Evolutionary conservation across 148 eudicot genomes (phyloP).

Genomic region (Simmondsia chinensis): DNA sequence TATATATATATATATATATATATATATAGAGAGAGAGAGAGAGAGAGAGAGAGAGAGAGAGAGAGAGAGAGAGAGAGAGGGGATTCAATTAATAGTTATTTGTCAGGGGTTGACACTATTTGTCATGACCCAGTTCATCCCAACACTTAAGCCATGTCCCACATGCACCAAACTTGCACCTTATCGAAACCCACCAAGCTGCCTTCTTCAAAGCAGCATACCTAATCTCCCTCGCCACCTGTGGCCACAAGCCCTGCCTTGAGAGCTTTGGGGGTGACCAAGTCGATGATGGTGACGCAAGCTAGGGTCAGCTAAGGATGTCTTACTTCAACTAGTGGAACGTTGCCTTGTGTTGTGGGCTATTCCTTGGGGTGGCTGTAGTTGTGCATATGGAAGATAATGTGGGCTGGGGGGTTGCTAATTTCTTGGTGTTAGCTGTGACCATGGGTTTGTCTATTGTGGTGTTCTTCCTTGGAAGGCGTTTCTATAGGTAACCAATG

Average conservation of each 20-base stretch:
- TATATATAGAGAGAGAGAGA: no score
- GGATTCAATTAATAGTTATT: no score
- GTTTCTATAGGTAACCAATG: no score
- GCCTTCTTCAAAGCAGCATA: slow-evolving; percentile 41
- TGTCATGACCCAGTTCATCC: slow-evolving; percentile 47
- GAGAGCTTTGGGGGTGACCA: slow-evolving; percentile 70
- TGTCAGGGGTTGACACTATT: slow-evolving; percentile 59
- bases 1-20: no score
- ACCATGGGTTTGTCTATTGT: slow-evolving; percentile 20
- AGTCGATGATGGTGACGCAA: slow-evolving; percentile 33
- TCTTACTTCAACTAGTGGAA: slow-evolving; percentile 37
- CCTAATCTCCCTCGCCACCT: slow-evolving; percentile 46
- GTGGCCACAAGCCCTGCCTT: slow-evolving; percentile 50
- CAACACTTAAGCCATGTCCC: slow-evolving; percentile 46
- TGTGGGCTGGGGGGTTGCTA: slow-evolving; percentile 35
- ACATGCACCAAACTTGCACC: slow-evolving; percentile 7
- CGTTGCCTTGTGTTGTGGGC: slow-evolving; percentile 17
- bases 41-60: no score
- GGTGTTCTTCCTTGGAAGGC: slow-evolving; percentile 31
- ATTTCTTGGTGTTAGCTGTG: slow-evolving; percentile 17
- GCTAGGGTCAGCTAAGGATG: slow-evolving; percentile 25
- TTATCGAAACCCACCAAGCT: slow-evolving; percentile 21
- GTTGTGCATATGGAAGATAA: slow-evolving; percentile 43
- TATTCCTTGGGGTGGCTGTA: slow-evolving; percentile 19
- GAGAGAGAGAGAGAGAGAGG: no score